These are phyloP conservation scores for Rehmannia glutinosa DNA, from an alignment of 257 asterid genomes.

Conservation along the genomic window DNA sequence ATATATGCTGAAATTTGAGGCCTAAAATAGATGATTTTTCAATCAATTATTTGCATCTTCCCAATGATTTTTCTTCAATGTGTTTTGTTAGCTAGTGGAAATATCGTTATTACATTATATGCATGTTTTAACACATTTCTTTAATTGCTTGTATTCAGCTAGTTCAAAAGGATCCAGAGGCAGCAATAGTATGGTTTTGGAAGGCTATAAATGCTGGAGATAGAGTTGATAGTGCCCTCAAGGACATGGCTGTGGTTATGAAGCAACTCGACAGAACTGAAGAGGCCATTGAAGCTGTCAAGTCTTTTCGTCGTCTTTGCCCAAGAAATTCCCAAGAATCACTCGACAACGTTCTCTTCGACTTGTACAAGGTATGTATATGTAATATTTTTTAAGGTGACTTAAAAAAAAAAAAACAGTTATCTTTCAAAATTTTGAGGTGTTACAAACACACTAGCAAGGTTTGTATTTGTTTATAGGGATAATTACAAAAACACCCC, in stretches of 20 bases:
- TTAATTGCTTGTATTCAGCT: constrained; percentile 25
- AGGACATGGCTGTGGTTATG: constrained; percentile 87
- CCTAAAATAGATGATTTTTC: too few species aligned
- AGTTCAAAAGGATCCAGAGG: constrained; percentile 63
- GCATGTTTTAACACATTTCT: too few species aligned
- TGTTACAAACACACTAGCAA: too few species aligned
- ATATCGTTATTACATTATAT: too few species aligned
- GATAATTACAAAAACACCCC: too few species aligned
- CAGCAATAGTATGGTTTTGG: constrained; percentile 71
- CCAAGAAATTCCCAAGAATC: constrained; percentile 65
- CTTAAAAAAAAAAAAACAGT: too few species aligned
- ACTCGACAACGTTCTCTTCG: constrained; percentile 73
- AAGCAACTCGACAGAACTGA: constrained; percentile 64
- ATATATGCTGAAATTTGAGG: too few species aligned
- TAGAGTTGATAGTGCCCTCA: constrained; percentile 74
- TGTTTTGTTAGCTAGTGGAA: too few species aligned
- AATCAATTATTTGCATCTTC: too few species aligned
- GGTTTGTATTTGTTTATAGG: too few species aligned
- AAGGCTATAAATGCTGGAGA: constrained; percentile 74
- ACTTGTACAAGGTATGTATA: constrained; percentile 59
- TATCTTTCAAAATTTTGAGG: too few species aligned
- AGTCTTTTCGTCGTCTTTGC: constrained; percentile 56
- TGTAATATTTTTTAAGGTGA: neutral
- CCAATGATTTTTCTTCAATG: too few species aligned
- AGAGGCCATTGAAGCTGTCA: constrained; percentile 74